These are phyloP conservation scores for Oryza glumipatula DNA, from an alignment of 176 grass and related monocot genomes.

Conservation along the genomic window DNA sequence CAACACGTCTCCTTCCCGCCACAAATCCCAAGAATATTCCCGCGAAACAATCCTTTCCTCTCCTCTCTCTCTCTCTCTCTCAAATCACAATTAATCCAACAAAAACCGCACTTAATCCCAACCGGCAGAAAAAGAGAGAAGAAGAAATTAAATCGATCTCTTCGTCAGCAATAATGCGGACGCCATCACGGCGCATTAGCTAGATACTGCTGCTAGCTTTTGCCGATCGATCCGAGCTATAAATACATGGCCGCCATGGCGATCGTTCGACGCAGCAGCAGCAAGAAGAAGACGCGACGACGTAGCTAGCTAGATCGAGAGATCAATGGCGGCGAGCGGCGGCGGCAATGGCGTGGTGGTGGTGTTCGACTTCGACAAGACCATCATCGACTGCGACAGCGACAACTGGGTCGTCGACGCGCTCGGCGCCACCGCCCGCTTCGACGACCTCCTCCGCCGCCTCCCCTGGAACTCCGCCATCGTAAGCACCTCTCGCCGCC, in stretches of 20 bases:
- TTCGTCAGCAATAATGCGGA: slow-evolving; percentile 16
- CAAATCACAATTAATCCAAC: neutral
- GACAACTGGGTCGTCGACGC: slow-evolving; percentile 85
- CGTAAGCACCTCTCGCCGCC: slow-evolving; percentile 35
- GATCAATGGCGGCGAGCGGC: slow-evolving; percentile 46
- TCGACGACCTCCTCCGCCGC: slow-evolving; percentile 60
- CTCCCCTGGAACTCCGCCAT: slow-evolving; percentile 81
- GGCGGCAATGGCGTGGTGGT: slow-evolving; percentile 47
- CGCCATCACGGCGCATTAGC: slow-evolving; percentile 13
- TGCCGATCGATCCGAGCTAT: slow-evolving; percentile 13
- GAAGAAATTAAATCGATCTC: neutral
- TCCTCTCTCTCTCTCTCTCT: neutral
- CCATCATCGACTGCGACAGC: slow-evolving; percentile 91
- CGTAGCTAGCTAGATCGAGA: neutral
- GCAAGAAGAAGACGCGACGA: neutral
- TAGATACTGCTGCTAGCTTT: neutral
- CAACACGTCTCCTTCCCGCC: neutral
- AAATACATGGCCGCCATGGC: slow-evolving; percentile 16
- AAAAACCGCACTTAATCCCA: neutral
- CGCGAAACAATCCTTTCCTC: neutral
- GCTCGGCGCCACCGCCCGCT: slow-evolving; percentile 61
- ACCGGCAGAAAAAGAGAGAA: neutral
- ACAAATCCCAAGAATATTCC: slow-evolving; percentile 20
- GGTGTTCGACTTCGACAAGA: slow-evolving; percentile 96
- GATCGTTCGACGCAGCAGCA: neutral